Evolutionary conservation across 2,329 filamentous ascomycete genomes (phyloP).

Genomic region (Sporothrix dimorphospora): DNA sequence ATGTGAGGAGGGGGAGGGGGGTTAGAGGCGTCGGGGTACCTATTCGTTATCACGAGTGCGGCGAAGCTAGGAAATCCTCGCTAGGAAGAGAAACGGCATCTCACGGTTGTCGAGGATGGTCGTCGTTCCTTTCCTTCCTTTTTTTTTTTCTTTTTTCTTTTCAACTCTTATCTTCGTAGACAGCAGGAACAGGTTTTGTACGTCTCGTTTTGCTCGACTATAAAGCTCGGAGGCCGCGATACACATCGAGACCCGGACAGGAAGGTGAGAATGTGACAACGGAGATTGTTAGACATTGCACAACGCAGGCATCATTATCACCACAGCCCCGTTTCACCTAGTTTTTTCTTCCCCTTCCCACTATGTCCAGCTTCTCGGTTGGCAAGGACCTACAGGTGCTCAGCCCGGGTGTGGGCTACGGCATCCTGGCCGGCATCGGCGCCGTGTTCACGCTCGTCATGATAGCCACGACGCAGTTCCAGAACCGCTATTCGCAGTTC

Average conservation of each 20-base stretch:
- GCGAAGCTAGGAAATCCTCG: neutral
- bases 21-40: neutral
- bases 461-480: slow-evolving; percentile 42
- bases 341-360: neutral
- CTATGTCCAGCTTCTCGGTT: neutral
- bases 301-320: neutral
- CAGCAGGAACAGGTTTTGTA: neutral
- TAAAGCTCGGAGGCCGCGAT: slow-evolving; percentile 12
- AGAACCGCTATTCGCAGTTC: slow-evolving; percentile 45
- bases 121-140: neutral
- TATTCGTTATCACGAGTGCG: neutral
- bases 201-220: neutral
- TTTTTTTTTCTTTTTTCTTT: neutral
- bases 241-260: neutral
- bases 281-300: neutral
- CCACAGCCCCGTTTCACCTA: neutral
- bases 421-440: slow-evolving; percentile 54
- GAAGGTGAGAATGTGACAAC: neutral
- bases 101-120: neutral
- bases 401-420: slow-evolving; percentile 50
- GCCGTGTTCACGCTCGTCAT: slow-evolving; percentile 49
- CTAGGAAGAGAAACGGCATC: neutral
- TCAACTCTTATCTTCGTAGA: slow-evolving; percentile 2
- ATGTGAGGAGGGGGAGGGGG: neutral
- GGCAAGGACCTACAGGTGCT: slow-evolving; percentile 31